Conservation (phyloP, 1,284 basidiomycete species). For the Paramarasmius palmivorus region DNA sequence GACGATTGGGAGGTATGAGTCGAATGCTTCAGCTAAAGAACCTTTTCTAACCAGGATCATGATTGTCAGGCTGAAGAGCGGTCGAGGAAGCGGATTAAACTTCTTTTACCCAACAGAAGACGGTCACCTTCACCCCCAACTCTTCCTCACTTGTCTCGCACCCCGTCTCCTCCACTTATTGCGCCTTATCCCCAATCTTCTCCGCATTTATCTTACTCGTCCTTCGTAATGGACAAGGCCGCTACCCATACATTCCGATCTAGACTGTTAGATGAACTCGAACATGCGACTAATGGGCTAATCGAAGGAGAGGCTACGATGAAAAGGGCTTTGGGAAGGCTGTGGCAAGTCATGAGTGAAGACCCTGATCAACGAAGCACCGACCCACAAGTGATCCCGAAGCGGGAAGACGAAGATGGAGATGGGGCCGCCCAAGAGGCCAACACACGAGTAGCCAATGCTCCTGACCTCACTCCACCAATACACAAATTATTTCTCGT, state of each 20-base stretch:
- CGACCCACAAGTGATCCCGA: conserved; percentile 50
- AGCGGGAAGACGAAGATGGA: conserved; percentile 56
- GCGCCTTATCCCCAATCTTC: conserved; percentile 71
- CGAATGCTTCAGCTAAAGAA: conserved; percentile 12
- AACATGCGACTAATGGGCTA: conserved; percentile 73
- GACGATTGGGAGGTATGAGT: conserved; percentile 78
- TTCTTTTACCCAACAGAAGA: conserved; percentile 57
- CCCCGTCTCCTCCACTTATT: conserved; percentile 56
- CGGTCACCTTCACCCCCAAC: conserved; percentile 59
- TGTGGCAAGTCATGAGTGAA: conserved; percentile 79
- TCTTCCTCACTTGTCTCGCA: conserved; percentile 55
- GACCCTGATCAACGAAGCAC: conserved; percentile 44
- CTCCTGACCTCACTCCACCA: conserved; percentile 63
- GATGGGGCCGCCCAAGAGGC: conserved; percentile 3
- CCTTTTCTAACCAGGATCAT: conserved; percentile 11
- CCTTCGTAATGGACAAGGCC: conserved; percentile 80
- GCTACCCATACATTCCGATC: conserved; percentile 83
- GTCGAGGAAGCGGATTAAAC: conserved; percentile 73
- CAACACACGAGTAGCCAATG: conserved; percentile 45
- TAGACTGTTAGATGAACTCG: conserved; percentile 70
- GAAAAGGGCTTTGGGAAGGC: conserved; percentile 67
- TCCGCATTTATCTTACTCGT: conserved; percentile 73
- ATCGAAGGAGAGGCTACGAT: conserved; percentile 77
- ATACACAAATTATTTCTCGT: conserved; percentile 68
- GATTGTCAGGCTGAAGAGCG: conserved; percentile 67